Evolutionary conservation across 225 moss, liverwort and hornwort genomes (phyloP).

Genomic region (Asterella californica): DNA sequence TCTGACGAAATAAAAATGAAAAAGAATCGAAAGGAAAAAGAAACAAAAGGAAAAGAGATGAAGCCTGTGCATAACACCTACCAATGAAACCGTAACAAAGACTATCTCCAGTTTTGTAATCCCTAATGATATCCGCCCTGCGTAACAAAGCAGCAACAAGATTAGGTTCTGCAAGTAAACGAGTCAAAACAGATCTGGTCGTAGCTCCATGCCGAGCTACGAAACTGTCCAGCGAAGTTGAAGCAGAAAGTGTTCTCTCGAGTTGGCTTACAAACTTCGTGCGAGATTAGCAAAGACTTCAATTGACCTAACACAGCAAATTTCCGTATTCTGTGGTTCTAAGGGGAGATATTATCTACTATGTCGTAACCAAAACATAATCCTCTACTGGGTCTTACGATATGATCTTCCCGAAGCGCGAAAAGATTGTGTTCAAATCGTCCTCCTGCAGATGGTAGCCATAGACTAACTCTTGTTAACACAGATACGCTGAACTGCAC

Average conservation of each 20-base stretch:
- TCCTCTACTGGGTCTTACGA: slow-evolving; percentile 48
- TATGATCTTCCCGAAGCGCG: slow-evolving; percentile 86
- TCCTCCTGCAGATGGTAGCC: slow-evolving; percentile 58
- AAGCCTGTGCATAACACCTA: slow-evolving; percentile 22
- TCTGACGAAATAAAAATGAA: neutral
- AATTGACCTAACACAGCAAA: neutral
- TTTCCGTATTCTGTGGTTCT: neutral
- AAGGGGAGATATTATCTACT: neutral
- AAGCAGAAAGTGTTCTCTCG: neutral
- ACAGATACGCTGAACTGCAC: neutral
- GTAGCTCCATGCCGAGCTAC: neutral
- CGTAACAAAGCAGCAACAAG: neutral
- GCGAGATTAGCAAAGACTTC: neutral
- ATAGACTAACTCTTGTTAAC: neutral
- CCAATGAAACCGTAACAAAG: slow-evolving; percentile 96
- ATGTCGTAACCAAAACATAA: neutral
- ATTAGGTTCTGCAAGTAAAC: neutral
- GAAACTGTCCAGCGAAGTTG: neutral
- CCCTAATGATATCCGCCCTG: slow-evolving; percentile 98
- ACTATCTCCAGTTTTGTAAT: slow-evolving; percentile 97
- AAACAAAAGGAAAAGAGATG: neutral
- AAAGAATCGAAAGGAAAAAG: too few relatives aligned
- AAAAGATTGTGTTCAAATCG: slow-evolving; percentile 85
- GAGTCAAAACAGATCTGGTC: neutral
- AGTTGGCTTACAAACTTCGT: neutral